Evolutionary conservation across 1,284 basidiomycete genomes (phyloP).

Genomic region (Trametes sp.): DNA sequence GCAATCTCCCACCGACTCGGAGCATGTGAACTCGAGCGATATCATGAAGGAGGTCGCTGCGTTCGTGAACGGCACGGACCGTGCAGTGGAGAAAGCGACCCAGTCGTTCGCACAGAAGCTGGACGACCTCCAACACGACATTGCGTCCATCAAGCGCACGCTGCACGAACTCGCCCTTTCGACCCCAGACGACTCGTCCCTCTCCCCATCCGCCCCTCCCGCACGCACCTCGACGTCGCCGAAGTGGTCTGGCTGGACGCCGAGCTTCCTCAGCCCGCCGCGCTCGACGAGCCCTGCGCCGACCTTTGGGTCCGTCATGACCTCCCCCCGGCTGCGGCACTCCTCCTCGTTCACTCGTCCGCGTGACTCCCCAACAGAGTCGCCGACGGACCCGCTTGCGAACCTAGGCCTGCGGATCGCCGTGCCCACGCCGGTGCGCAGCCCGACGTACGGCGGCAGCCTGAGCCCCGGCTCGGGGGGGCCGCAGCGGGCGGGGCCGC

Average conservation of each 20-base stretch:
- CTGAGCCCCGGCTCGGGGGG: conserved; percentile 28
- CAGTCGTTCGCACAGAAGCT: conserved; percentile 66
- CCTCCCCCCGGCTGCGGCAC: conserved; percentile 61
- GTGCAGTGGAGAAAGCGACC: conserved; percentile 55
- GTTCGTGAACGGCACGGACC: conserved; percentile 67
- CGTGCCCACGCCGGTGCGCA: conserved; percentile 54
- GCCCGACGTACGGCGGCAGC: conserved; percentile 16
- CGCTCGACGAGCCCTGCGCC: conserved; percentile 52
- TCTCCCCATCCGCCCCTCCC: conserved; percentile 18
- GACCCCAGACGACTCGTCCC: conserved; percentile 28
- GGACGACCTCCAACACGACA: conserved; percentile 83
- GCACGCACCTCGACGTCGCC: conserved; percentile 32
- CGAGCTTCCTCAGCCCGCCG: conserved; percentile 50
- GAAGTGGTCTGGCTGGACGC: conserved; percentile 68
- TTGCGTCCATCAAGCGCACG: conserved; percentile 68
- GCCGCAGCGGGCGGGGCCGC: conserved; percentile 37
- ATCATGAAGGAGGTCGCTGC: conserved; percentile 61
- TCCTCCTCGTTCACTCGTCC: conserved; percentile 50
- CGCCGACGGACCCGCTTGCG: conserved; percentile 51
- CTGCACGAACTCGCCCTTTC: conserved; percentile 53
- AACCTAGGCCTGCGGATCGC: conserved; percentile 65
- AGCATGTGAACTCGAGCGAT: conserved; percentile 46
- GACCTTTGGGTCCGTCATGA: conserved; percentile 76
- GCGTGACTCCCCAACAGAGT: conserved; percentile 22
- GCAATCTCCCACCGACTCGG: conserved; percentile 34